phyloP scores from a whole-genome alignment of 2,329 filamentous ascomycete species.

The Ampelomyces quisqualis region DNA sequence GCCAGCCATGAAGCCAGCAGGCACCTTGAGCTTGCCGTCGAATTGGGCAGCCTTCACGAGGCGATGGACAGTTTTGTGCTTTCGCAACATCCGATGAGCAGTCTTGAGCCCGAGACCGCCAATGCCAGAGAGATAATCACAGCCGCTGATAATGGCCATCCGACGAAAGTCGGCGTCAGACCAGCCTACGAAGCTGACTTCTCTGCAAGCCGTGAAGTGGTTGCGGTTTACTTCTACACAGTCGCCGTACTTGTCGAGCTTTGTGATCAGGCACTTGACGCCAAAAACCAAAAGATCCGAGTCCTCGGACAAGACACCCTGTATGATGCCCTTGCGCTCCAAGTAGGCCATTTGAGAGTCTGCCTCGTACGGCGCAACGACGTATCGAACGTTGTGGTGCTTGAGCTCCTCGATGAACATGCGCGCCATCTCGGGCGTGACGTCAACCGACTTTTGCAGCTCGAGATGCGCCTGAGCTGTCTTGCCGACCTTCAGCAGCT shows the following conservation, averaged over 20 bases:
- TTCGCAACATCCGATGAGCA: conserved; percentile 84
- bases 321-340: conserved; percentile 78
- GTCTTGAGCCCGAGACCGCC: conserved; percentile 88
- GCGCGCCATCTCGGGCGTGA: conserved; percentile 94
- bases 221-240: conserved; percentile 88
- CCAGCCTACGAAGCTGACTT: conserved; percentile 89
- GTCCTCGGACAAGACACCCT: conserved; percentile 91
- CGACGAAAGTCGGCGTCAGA: conserved; percentile 85
- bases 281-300: conserved; percentile 96
- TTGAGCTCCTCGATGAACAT: conserved; percentile 90
- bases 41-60: conserved; percentile 82
- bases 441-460: conserved; percentile 91
- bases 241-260: conserved; percentile 89
- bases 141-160: conserved; percentile 96
- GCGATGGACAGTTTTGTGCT: conserved; percentile 83
- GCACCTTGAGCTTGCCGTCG: conserved; percentile 80
- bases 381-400: conserved; percentile 73
- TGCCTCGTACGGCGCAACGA: conserved; percentile 96
- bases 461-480: conserved; percentile 77
- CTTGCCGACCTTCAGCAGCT: conserved; percentile 80
- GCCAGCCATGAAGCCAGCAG: conserved; percentile 73
- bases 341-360: conserved; percentile 96
- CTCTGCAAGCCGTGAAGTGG: conserved; percentile 85
- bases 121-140: conserved; percentile 89
- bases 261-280: conserved; percentile 84